Evolutionary conservation across 805 yeast species (phyloP).

Genomic region (Candida railenensis): DNA sequence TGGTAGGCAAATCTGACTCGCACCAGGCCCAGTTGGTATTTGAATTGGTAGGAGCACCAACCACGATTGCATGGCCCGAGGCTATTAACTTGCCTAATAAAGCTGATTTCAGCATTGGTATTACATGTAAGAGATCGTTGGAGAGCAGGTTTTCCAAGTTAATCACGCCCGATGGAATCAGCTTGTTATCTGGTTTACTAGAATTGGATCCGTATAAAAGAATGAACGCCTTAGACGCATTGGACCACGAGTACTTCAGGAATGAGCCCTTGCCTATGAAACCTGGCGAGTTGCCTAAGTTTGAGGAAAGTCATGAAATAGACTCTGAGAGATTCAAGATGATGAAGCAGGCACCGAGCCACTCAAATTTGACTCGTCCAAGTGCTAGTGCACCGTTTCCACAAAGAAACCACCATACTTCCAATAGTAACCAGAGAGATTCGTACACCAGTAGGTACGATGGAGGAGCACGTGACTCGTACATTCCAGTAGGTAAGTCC

Average conservation of each 20-base stretch:
- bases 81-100: constrained; percentile 58
- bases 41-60: constrained; percentile 79
- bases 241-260: constrained; percentile 66
- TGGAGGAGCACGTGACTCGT: too few species aligned
- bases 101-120: constrained; percentile 41
- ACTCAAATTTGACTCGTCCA: background rate
- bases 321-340: constrained; percentile 62
- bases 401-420: background rate
- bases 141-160: constrained; percentile 46
- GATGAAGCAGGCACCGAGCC: constrained; percentile 23
- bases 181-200: constrained; percentile 60
- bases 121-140: constrained; percentile 47
- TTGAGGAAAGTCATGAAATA: constrained; percentile 87
- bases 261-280: constrained; percentile 63
- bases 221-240: constrained; percentile 76
- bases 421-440: background rate
- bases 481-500: too few species aligned
- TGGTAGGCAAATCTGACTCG: constrained; percentile 81
- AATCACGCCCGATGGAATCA: constrained; percentile 48
- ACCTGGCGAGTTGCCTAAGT: constrained; percentile 57
- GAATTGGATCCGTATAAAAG: constrained; percentile 70
- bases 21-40: constrained; percentile 87
- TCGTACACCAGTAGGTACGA: background rate
- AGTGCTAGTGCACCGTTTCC: background rate
- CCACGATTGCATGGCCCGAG: constrained; percentile 57